Evolutionary conservation across 371 early-diverging fungal species (phyloP).

Genomic region (Nematocida minor): DNA sequence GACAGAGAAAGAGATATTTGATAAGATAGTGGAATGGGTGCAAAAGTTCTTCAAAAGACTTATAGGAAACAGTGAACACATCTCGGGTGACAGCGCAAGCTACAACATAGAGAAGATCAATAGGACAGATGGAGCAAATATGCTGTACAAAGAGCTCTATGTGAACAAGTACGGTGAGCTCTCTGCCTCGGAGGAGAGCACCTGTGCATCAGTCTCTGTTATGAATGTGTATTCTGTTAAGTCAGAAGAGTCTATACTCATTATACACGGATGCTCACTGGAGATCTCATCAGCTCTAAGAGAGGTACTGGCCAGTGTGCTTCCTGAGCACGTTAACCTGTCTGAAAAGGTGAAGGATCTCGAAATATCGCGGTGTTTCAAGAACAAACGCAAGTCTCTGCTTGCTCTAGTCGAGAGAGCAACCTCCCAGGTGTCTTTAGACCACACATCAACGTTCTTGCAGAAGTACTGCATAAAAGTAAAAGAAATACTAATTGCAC

Average conservation of each 20-base stretch:
- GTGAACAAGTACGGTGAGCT: not conserved
- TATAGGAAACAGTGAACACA: not conserved
- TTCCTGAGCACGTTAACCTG: not conserved
- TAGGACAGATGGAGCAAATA: not conserved
- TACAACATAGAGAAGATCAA: constrained; percentile 6
- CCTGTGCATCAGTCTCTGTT: not conserved
- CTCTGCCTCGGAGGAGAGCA: not conserved
- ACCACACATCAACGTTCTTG: not conserved
- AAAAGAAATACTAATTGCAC: not conserved
- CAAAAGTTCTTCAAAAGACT: constrained; percentile 6
- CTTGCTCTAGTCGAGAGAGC: not conserved
- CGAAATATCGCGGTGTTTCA: constrained; percentile 1
- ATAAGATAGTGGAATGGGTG: constrained; percentile 1
- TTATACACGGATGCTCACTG: constrained; percentile 7
- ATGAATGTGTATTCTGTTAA: constrained; percentile 13
- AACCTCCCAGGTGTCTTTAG: not conserved
- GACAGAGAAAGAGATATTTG: not conserved
- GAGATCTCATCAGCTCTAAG: not conserved
- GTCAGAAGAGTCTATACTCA: constrained; percentile 11
- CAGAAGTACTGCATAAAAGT: not conserved
- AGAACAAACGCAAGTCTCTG: not conserved
- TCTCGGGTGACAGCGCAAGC: not conserved
- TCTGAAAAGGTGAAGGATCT: not conserved
- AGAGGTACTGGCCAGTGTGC: not conserved
- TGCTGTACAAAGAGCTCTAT: constrained; percentile 14